Base-by-base conservation (phyloP, 2,329 filamentous ascomycete genomes). In the Scolecobasidium constrictum region DNA sequence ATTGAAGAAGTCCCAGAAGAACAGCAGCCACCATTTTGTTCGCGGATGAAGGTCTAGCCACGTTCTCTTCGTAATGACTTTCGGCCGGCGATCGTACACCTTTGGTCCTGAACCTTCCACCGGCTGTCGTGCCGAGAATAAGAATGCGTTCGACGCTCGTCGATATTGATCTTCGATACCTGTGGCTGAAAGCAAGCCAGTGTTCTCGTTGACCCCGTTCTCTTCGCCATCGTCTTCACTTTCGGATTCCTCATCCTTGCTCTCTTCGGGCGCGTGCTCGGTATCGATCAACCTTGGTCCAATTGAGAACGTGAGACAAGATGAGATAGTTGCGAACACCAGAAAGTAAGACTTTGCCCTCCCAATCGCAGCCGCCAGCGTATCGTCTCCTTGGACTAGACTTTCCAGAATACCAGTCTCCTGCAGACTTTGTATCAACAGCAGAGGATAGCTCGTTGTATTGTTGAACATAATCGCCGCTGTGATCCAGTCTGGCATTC, bases 381-480 rank as follows among this genome's bases (percentile, higher is more conserved):
- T 38, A 21, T 46, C 44, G 12, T 43, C 35, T 18, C 9, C 9
- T 23, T 31, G 23, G 26, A 43, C 23, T 18, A 46, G 39, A 7
- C 22, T 38, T 5, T 21, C 31, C 20, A 46, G 33, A 19, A 80
- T 73, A 2, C 75, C 76, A 0, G 78, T 77, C 7, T 67, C 61
- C 34, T 68, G 62, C 20, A 77, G 59, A 3, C 71, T 69, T 53
- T 72, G 64, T 3, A 74, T 60, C 1, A 75, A 60, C 3, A 75
- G 57, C 9, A 75, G 59, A 1, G 71, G 71, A 1, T 74, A 61
- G 12, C 66, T 68, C 0, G 71, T 75, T 0, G 72, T 76, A 52
- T 76, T 76, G 55, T 77, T 76, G 59, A 76, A 75, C 31, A 67
- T 62, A 28, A 74, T 63, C 1, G 72, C 69, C 3, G 69, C 70